Conservation (phyloP, 1,284 basidiomycete genomes). For the Vanrija sp. region DNA sequence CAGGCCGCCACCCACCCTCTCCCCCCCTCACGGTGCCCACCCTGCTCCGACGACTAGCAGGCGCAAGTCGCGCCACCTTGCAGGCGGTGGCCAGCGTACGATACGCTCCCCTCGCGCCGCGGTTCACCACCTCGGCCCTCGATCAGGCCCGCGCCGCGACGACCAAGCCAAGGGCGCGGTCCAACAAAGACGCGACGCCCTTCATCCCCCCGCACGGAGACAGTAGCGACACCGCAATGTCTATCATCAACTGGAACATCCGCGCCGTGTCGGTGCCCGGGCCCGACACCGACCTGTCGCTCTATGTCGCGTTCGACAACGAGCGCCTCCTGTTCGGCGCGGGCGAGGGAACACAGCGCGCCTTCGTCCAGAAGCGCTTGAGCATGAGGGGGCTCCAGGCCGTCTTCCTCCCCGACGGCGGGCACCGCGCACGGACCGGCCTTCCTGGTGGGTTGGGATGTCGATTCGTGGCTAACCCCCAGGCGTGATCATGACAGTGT, state of each 20-base stretch:
- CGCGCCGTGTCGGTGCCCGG: constrained; percentile 51
- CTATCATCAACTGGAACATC: constrained; percentile 38
- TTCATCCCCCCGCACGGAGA: background rate
- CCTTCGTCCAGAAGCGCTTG: constrained; percentile 63
- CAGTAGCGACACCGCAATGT: background rate
- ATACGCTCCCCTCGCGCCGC: background rate
- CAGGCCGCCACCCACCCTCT: background rate
- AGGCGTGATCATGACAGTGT: constrained; percentile 78
- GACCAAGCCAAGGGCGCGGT: too few species aligned
- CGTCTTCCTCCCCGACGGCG: constrained; percentile 68
- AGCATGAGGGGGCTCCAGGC: constrained; percentile 63
- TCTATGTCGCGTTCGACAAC: constrained; percentile 69
- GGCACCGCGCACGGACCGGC: constrained; percentile 59
- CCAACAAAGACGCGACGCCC: too few species aligned
- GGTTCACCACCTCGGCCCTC: background rate
- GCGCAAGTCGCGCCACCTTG: background rate
- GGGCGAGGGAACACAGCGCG: constrained; percentile 72
- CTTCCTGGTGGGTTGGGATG: constrained; percentile 58
- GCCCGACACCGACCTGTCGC: constrained; percentile 71
- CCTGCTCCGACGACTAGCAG: constrained; percentile 1
- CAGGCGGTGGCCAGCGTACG: background rate
- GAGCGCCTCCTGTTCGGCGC: constrained; percentile 82
- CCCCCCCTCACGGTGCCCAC: background rate
- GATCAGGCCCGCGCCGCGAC: background rate
- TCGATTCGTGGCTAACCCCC: constrained; percentile 11